A percentile compares a stretch with the other conserved stretches of the same genome.
These are phyloP conservation scores for Solanum chiquidenum DNA, from an alignment of 257 asterid genomes.

Conservation along the genomic window DNA sequence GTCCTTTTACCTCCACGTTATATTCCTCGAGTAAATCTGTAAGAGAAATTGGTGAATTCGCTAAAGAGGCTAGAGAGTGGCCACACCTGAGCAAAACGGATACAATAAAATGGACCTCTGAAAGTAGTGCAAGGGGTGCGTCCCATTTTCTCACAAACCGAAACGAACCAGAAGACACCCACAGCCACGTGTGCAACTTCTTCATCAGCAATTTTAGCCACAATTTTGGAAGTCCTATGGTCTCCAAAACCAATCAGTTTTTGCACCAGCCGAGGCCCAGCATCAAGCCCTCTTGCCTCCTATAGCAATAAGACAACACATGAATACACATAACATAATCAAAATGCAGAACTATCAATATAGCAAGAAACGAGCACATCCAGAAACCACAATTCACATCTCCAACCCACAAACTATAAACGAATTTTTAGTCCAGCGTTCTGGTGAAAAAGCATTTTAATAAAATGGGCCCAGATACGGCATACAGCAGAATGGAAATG, in stretches of 20 bases:
- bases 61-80: neutral
- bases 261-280: slow-evolving; percentile 91
- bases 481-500: neutral
- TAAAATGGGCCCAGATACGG: neutral
- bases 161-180: slow-evolving; percentile 81
- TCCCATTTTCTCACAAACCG: slow-evolving; percentile 57
- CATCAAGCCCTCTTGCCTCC: slow-evolving; percentile 99
- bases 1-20: slow-evolving; percentile 79
- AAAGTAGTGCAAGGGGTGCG: slow-evolving; percentile 55
- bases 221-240: slow-evolving; percentile 69
- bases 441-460: neutral
- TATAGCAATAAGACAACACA: slow-evolving; percentile 7
- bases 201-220: slow-evolving; percentile 76
- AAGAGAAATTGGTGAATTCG: neutral
- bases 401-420: neutral
- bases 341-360: neutral
- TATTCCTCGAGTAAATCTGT: slow-evolving; percentile 68
- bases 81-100: neutral
- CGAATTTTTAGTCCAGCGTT: neutral
- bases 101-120: slow-evolving; percentile 32
- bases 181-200: slow-evolving; percentile 95
- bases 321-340: neutral
- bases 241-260: slow-evolving; percentile 80
- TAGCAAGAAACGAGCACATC: neutral
- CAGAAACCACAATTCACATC: neutral